Base-by-base conservation (phyloP, 2,329 filamentous ascomycete species). In the Neopestalotiopsis sp. region DNA sequence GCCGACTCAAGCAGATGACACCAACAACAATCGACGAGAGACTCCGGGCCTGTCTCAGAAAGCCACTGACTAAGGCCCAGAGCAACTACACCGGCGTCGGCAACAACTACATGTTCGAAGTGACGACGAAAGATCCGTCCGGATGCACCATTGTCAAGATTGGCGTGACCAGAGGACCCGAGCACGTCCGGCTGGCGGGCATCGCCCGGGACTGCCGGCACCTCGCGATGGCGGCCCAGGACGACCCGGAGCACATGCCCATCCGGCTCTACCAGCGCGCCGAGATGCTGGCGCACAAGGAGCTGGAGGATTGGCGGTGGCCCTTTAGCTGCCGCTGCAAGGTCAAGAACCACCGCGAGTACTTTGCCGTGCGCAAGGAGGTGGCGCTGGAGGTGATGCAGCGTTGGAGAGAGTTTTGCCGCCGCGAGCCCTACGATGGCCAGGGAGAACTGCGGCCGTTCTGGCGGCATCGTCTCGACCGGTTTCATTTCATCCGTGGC, bases 51-150 rank as follows among this genome's bases (percentile, higher is more conserved):
- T 61, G 28, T 5, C 32, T 68, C n/a, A 10, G 61, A 20, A 58
- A 42, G 12, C 42, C 10, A n/a, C 42, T 68, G 42, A 28, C 59
- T 17, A 28, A 56, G 28, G 28, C 24, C 10, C 66, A 68, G 28
- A 28, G 34, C 34, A 42, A 14, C 45, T 34, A 20, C 17, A 28
- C 4, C 40, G 38, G 68, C 10, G 34, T 61, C 2, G 69, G 69
- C 42, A 70, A 58, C 65, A 70, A 70, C 28, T 70, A 70, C 42
- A 24, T 67, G 17, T 69, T 70, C 59, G 34, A 69, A 30, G 56
- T 67, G 17, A 49, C 45, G 1, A 45, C 67, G 5, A 24, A 9
- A 6, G 61, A 62, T 32, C 6, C 7, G 53, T 49, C 9, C 32
- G 57, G 6, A 62, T 67, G 30, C 3, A 59, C 17, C 10, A 40